phyloP scores from a whole-genome alignment of 805 yeast genomes.

The Barnettozyma sp. region DNA sequence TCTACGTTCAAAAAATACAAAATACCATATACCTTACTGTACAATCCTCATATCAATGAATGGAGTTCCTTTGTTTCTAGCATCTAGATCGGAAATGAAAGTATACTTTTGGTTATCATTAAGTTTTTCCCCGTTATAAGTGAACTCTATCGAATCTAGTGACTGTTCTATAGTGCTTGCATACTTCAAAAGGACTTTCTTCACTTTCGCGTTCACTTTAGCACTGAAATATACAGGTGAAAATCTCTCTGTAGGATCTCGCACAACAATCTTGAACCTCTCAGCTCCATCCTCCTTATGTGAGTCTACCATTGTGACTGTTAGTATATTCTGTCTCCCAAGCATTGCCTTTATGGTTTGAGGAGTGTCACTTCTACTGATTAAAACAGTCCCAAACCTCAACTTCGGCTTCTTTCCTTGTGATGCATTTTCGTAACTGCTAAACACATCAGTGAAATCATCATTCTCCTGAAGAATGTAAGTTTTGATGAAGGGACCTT shows the following conservation, averaged over 20 bases:
- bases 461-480: not conserved
- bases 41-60: not conserved
- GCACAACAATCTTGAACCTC: conserved; percentile 27
- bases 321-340: conserved; percentile 15
- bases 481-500: conserved; percentile 4
- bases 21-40: no score
- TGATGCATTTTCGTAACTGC: not conserved
- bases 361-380: conserved; percentile 4
- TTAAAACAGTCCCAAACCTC: not conserved
- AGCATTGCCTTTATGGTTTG: not conserved
- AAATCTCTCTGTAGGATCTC: conserved; percentile 23
- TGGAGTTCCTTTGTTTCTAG: not conserved
- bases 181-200: conserved; percentile 6
- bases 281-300: conserved; percentile 18
- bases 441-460: not conserved
- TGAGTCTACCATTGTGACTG: conserved; percentile 25
- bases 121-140: not conserved
- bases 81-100: not conserved
- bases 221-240: conserved; percentile 17
- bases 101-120: not conserved
- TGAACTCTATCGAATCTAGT: not conserved
- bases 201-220: conserved; percentile 2
- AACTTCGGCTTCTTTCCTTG: conserved; percentile 4
- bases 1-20: no score
- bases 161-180: not conserved